phyloP scores from a whole-genome alignment of 2,329 filamentous ascomycete genomes.

The Sarocladiaceae sp. region DNA sequence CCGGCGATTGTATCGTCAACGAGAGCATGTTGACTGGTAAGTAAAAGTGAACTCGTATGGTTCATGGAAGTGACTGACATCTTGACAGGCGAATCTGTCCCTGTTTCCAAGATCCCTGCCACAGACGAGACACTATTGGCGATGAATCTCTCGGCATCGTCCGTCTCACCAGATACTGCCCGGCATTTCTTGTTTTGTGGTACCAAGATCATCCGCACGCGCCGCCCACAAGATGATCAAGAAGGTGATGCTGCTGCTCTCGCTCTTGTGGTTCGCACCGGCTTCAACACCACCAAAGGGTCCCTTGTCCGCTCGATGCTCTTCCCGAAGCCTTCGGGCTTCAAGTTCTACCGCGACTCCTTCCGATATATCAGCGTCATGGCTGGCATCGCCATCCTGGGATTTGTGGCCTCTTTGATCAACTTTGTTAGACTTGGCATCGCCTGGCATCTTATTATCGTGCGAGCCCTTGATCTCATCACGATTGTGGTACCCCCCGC shows the following conservation, averaged over 20 bases:
- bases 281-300: constrained; percentile 97
- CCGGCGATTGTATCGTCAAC: constrained; percentile 96
- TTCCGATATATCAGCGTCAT: constrained; percentile 98
- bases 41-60: constrained; percentile 26
- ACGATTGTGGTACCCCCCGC: constrained; percentile 97
- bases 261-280: constrained; percentile 87
- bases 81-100: constrained; percentile 76
- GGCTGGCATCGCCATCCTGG: constrained; percentile 77
- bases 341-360: constrained; percentile 97
- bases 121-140: constrained; percentile 72
- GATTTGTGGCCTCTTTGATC: constrained; percentile 85
- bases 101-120: constrained; percentile 86
- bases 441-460: constrained; percentile 84
- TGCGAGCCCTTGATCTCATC: constrained; percentile 89
- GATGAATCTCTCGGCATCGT: constrained; percentile 75
- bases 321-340: constrained; percentile 95
- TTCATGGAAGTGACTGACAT: constrained; percentile 21
- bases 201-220: constrained; percentile 88
- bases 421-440: constrained; percentile 87
- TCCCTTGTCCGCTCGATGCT: constrained; percentile 95
- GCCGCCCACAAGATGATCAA: constrained; percentile 79
- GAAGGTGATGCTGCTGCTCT: constrained; percentile 87
- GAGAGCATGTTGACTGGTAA: constrained; percentile 89
- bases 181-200: constrained; percentile 92
- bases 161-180: constrained; percentile 77